Evolutionary conservation across 2,329 filamentous ascomycete species (phyloP).

Genomic region (Pyrenochaeta sp.): DNA sequence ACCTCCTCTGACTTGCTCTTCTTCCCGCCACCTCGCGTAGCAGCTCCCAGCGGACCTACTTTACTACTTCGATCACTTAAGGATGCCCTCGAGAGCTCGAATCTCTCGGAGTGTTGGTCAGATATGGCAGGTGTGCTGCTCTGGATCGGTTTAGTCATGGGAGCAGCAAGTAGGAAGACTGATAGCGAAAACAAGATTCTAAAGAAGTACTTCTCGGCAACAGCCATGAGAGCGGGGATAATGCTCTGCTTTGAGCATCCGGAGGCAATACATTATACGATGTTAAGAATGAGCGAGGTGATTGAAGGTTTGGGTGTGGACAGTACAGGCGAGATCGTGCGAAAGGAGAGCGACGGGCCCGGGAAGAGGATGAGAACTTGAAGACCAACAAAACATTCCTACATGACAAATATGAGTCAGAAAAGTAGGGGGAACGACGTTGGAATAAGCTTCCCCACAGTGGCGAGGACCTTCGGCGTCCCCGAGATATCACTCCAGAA

Average conservation of each 20-base stretch:
- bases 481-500: conserved; percentile 1
- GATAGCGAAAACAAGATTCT: conserved; percentile 24
- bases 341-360: neutral
- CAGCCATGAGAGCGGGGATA: conserved; percentile 41
- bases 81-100: conserved; percentile 36
- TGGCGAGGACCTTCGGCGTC: conserved; percentile 21
- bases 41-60: conserved; percentile 8
- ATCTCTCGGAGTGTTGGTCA: conserved; percentile 45
- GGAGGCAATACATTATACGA: conserved; percentile 35
- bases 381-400: neutral
- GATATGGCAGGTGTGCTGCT: conserved; percentile 51
- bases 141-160: conserved; percentile 45
- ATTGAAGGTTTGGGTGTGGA: conserved; percentile 21
- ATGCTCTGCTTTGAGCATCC: conserved; percentile 49
- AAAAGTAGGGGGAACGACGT: conserved; percentile 9
- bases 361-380: conserved; percentile 24
- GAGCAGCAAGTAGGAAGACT: conserved; percentile 36
- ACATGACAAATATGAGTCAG: neutral
- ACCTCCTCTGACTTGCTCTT: conserved; percentile 10
- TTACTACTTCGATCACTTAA: conserved; percentile 33
- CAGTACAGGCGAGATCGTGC: conserved; percentile 2
- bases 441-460: conserved; percentile 21
- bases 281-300: conserved; percentile 39
- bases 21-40: conserved; percentile 4
- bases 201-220: conserved; percentile 43